Conservation (phyloP, 139 green algal genomes). For the Coelastrella sp. region DNA sequence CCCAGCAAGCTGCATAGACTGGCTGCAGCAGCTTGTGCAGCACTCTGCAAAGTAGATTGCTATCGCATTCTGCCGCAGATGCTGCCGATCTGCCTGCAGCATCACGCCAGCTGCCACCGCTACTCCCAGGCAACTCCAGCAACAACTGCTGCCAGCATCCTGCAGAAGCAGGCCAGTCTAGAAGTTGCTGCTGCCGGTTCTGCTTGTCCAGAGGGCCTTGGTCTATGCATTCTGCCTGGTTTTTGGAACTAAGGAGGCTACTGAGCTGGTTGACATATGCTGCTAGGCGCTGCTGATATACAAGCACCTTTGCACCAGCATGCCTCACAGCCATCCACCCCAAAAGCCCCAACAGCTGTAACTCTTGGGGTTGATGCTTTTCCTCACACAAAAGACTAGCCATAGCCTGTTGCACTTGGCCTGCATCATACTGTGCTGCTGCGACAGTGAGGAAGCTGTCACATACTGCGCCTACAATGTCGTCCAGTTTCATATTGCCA, state of each 20-base stretch:
- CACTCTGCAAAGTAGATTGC: background rate
- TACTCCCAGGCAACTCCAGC: background rate
- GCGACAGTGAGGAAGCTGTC: background rate
- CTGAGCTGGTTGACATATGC: background rate
- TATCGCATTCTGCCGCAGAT: background rate
- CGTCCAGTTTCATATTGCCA: background rate
- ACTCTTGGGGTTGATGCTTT: background rate
- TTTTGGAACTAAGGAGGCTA: background rate
- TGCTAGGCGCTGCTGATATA: background rate
- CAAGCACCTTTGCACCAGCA: background rate
- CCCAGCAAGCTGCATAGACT: background rate
- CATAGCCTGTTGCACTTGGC: background rate
- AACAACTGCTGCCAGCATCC: constrained; percentile 9
- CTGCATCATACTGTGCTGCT: background rate
- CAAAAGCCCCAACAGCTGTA: background rate
- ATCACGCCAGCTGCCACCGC: background rate
- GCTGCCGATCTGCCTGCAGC: background rate
- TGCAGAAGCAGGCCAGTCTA: constrained; percentile 1
- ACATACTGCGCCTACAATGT: background rate
- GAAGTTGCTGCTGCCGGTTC: background rate
- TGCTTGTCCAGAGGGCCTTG: background rate
- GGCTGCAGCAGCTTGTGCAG: background rate
- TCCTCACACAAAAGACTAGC: background rate
- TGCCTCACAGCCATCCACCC: background rate
- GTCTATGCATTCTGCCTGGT: background rate